Evolutionary conservation across 768 basidiomycete genomes (phyloP), one percentile per base, ranked within the genome.

Genomic region (Sutorius australiensis): DNA sequence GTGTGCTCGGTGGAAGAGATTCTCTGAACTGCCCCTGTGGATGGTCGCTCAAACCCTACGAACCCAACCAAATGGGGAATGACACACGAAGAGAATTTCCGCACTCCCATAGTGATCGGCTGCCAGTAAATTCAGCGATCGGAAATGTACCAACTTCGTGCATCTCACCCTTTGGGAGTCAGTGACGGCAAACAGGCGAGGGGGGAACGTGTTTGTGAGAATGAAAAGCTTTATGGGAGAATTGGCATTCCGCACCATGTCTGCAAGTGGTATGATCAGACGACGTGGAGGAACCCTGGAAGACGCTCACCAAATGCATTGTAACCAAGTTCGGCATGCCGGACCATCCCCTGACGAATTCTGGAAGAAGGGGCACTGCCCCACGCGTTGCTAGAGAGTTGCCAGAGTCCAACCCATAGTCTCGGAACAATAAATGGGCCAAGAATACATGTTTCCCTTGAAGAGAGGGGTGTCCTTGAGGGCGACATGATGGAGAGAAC

Each of bases 41-140:
- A 63, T 34, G 31, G 6, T 46, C 32, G 16, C 19, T 59, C 43
- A 49, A 39, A 38, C 14, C 32, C 31, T 28, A 50, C 10, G 39
- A 32, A 38, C 19, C 42, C 43, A 24, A 6, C 32, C 31, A 49
- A 46, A 19, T 16, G 19, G 50, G 50, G 54, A 36, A 40, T 27
- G 16, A 69, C 81, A 49, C 70, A 91, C 90, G 58, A 88, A 92
- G 54, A 91, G 79, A 55, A 88, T 80, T 67, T 92, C 90, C 19
- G 90, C 81, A 61, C 83, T 81, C 14, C 90, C 90, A 74, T 92
- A 92, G 71, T 92, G 91, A 73, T 92, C 90, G 61, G 90, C 90
- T 89, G 57, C 6, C 53, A 50, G 53, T 43, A 52, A 37, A 48
- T 45, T 55, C 49, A 64, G 54, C 51, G 52, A 53, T 21, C 42